phyloP scores from a whole-genome alignment of 2,329 filamentous ascomycete genomes.

The Colletotrichum spaethianum region DNA sequence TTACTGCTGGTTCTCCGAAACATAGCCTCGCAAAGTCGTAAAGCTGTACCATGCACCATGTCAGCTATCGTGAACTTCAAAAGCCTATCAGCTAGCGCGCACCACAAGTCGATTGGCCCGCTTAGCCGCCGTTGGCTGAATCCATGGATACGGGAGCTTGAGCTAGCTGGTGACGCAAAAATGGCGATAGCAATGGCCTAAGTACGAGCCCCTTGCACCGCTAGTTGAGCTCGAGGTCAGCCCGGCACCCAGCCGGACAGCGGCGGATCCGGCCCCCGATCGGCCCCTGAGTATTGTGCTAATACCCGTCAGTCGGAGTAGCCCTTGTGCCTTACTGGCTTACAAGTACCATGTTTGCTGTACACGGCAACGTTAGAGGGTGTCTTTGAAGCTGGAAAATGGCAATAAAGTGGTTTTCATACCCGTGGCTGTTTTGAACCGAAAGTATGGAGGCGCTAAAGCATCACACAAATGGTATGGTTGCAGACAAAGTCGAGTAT shows the following conservation, averaged over 20 bases:
- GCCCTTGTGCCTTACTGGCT: not conserved
- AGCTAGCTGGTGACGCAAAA: not conserved
- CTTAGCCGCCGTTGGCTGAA: not conserved
- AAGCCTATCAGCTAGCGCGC: not conserved
- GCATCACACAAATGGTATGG: fast-evolving
- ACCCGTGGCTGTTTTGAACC: not conserved
- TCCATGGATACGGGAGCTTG: not conserved
- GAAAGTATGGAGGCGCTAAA: not conserved
- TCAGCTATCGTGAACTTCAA: not conserved
- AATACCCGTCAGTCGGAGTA: not conserved
- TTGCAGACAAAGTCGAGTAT: no score
- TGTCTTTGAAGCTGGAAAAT: no score
- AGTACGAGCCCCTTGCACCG: not conserved
- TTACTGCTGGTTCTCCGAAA: not conserved
- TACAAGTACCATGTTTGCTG: not conserved
- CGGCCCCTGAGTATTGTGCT: not conserved
- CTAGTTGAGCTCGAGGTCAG: not conserved
- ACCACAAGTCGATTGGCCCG: not conserved
- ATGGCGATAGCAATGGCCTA: not conserved
- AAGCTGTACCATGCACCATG: not conserved
- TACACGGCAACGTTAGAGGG: no score
- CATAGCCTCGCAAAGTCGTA: not conserved
- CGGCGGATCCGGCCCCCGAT: not conserved
- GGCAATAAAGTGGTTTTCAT: not conserved
- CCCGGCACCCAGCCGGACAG: not conserved